A percentile compares a stretch with the other conserved stretches of the same genome.
Evolutionary conservation across 495 filamentous ascomycete genomes (phyloP).

Genomic region (Lophiostoma macrostomum): DNA sequence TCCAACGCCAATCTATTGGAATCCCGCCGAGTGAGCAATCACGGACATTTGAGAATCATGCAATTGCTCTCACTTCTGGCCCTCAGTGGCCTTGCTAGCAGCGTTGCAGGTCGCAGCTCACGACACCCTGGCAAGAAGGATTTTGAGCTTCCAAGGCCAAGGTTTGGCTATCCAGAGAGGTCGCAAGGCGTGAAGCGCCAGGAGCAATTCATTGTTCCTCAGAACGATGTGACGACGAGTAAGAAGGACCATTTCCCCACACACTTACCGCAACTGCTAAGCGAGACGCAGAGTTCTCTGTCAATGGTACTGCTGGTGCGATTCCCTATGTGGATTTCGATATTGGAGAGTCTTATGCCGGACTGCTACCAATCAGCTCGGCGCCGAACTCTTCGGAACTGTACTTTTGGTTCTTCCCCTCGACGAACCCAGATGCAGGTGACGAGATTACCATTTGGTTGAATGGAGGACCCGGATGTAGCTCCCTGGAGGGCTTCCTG

Average conservation of each 20-base stretch:
- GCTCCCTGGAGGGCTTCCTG: slow-evolving; percentile 41
- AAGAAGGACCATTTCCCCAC: not conserved
- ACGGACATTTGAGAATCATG: slow-evolving; percentile 7
- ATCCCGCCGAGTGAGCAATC: no score
- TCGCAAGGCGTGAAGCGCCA: slow-evolving; percentile 16
- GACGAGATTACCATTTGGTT: slow-evolving; percentile 43
- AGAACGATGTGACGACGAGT: slow-evolving; percentile 39
- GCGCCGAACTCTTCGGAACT: slow-evolving; percentile 36
- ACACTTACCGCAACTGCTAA: not conserved
- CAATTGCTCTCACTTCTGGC: slow-evolving; percentile 28
- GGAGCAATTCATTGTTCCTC: slow-evolving; percentile 33
- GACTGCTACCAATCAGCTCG: slow-evolving; percentile 40
- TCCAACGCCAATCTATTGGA: no score
- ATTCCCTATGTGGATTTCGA: slow-evolving; percentile 45
- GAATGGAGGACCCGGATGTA: slow-evolving; percentile 39
- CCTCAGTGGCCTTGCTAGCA: slow-evolving; percentile 27
- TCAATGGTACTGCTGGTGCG: slow-evolving; percentile 38
- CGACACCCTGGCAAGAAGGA: slow-evolving; percentile 34
- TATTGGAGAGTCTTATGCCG: slow-evolving; percentile 45
- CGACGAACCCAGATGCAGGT: slow-evolving; percentile 21
- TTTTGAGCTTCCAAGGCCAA: slow-evolving; percentile 9
- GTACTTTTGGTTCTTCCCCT: slow-evolving; percentile 47
- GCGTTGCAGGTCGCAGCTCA: slow-evolving; percentile 27
- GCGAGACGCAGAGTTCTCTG: slow-evolving; percentile 36
- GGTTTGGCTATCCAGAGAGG: slow-evolving; percentile 8